Base-by-base conservation (phyloP, 2,329 filamentous ascomycete species). In the Cylindrodendrum hubeiense region DNA sequence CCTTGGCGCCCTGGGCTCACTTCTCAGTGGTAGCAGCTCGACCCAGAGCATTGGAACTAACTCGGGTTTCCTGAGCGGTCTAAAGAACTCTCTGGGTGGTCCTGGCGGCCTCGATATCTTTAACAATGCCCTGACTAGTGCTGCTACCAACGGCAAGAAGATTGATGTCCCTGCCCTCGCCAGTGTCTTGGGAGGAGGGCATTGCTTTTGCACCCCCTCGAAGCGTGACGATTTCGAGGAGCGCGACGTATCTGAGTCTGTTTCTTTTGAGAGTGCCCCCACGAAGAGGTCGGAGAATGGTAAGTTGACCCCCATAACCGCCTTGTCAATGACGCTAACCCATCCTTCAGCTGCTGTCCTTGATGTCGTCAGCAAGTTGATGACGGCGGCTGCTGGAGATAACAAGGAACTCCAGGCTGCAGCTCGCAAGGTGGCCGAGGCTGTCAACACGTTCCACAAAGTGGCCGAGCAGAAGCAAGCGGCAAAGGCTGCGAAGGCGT, bases 391-490 rank as follows among this genome's bases (percentile, higher is more conserved):
- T 46, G 56, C 56, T 17, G 12, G 21, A 4, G 56, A 52, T 19
- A 52, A 52, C 5, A 13, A 24, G n/a, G 56, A 60, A 26, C 56
- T 60, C 56, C 43, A 52, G 47, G 47, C n/a, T 10, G 47, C 37
- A 19, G 33, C 33, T 24, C 13, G 33, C 24, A 60, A 44, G 47
- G 37, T 60, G 47, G 41, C 15, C 55, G 22, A 51, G 46, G 44
- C 33, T 33, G 37, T 59, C 8, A 15, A 13, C 15, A 33, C 50
- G 44, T 50, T 59, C 55, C 37, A 59, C 30, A n/a, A 22, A 2
- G 34, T 59, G 17, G 55, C 55, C 10, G 21, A 39, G 9, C 33
- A 51, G 47, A 13, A 8, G 34, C 30, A 33, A 26, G 24, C 47
- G 24, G 17, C 24, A 26, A 30, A 30, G 28, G n/a, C n/a, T n/a